Base-by-base conservation (phyloP, 495 filamentous ascomycete genomes). In the Bacidia rubella region DNA sequence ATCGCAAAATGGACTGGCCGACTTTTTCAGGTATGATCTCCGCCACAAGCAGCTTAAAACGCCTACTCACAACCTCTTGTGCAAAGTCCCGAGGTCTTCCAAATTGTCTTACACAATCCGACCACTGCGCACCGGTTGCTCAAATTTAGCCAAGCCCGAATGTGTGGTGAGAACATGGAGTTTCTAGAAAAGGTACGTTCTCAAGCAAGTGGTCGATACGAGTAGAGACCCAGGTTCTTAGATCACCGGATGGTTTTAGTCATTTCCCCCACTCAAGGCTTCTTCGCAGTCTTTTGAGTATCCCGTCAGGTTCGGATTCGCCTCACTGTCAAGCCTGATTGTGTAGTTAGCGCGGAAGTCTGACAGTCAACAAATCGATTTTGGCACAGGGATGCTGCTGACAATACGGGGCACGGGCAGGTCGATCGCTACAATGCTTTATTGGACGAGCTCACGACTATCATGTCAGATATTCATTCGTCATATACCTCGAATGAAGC, bases 21-120 rank as follows among this genome's bases (percentile, higher is more conserved):
- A 74, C 46, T 73, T 76, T 54, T 74, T 76, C 57, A 66, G 70
- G 45, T 63, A 55, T 0, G 66, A 68, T 21, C 63, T 73, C n/a
- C 65, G 26, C 32, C 12, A 9, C 4, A 38, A 35, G 7, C 5
- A 22, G 5, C 5, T 22, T 9, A 19, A 20, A 10, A 15, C 22
- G 9, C 26, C 27, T 27, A 19, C 24, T 24, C 26, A 11, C 22
- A n/a, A 26, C 0, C 22, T 38, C 63, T 73, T 43, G 70, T 75
- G 52, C 71, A 75, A 56, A 66, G 70, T 45, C 62, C 59, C 1
- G 66, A 69, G 26, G 65, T 73, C n/a, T 67, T 75, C 49, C 71
- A 70, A 42, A 63, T 69, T 41, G 71, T 65, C 1, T 64, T 78
- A 20, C 62, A 68, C 55, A 67, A 75, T 42, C 70, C 70, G 0